Base-by-base conservation (phyloP, 306 rosid genomes). In the Glycyrrhiza uralensis region DNA sequence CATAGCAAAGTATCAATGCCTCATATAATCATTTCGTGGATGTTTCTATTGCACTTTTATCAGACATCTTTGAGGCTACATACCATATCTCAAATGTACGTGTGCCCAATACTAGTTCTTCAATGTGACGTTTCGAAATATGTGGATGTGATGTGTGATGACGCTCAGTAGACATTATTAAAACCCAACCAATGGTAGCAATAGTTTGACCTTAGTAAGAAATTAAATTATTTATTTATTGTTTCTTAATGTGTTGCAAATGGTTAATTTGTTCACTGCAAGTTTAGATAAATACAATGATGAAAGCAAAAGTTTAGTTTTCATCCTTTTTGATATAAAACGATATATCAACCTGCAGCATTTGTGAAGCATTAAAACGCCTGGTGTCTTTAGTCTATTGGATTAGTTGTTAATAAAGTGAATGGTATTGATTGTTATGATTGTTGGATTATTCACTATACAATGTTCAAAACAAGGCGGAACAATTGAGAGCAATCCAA, bases 21-120 rank as follows among this genome's bases (percentile, higher is more conserved):
- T 24, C 68, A 13, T 36, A 50, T 72, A 66, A 74, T 82, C 56
- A 70, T 71, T 67, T 70, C 46, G 26, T 79, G 58, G 73, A 82
- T 66, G 84, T 60, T 66, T 61, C 63, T 57, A 13, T 54, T 24
- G 80, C 62, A 75, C 41, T 72, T 78, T 56, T 78, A 52, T 72
- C 75, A 50, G 39, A 29, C 68, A 74, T 18, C 11, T n/a, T n/a
- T n/a, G n/a, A n/a, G 32, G 72, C 61, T 76, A 83, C 83, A 69
- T 70, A 24, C 5, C 76, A 62, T 65, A 72, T 80, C 77, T 55
- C 47, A 71, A 60, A 55, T 70, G 62, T 74, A 77, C 85, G 79
- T 81, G 83, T 79, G 81, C 74, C 68, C 64, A 51, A 7, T 8
- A 5, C 59, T 66, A 2, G 0, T 33, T 61, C 74, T 72, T 23